phyloP scores from a whole-genome alignment of 2,329 filamentous ascomycete genomes.

The Incumbomyces lentus region DNA sequence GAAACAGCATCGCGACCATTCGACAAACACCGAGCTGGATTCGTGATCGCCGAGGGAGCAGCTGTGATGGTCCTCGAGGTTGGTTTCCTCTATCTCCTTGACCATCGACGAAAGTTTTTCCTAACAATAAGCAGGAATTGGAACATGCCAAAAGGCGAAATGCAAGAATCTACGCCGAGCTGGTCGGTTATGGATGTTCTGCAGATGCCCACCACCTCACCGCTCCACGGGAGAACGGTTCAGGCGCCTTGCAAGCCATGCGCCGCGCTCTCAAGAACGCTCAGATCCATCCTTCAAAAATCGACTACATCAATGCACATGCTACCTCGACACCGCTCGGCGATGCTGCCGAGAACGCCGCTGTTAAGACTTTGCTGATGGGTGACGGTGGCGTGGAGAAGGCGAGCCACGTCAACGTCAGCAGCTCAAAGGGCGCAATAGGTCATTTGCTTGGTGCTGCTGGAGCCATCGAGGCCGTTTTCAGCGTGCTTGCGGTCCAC shows the following conservation, averaged over 20 bases:
- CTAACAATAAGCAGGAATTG: slow-evolving; percentile 47
- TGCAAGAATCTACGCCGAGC: slow-evolving; percentile 76
- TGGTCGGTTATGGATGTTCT: slow-evolving; percentile 80
- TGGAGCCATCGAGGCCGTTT: slow-evolving; percentile 80
- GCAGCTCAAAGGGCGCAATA: slow-evolving; percentile 86
- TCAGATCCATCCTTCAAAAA: slow-evolving; percentile 52
- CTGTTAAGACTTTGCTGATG: slow-evolving; percentile 67
- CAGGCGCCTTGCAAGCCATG: slow-evolving; percentile 78
- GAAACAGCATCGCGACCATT: slow-evolving; percentile 71
- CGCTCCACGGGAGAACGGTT: slow-evolving; percentile 70
- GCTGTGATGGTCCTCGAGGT: slow-evolving; percentile 77
- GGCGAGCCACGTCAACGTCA: slow-evolving; percentile 63
- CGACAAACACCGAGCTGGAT: slow-evolving; percentile 67
- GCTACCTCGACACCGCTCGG: slow-evolving; percentile 81
- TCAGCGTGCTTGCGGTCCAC: slow-evolving; percentile 66
- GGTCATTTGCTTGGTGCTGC: slow-evolving; percentile 88
- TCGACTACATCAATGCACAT: slow-evolving; percentile 94
- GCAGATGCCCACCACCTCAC: slow-evolving; percentile 92
- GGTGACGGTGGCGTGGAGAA: slow-evolving; percentile 56
- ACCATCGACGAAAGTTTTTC: neutral
- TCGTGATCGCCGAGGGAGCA: slow-evolving; percentile 88
- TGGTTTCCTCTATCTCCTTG: slow-evolving; percentile 8
- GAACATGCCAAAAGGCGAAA: slow-evolving; percentile 73
- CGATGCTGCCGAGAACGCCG: slow-evolving; percentile 76
- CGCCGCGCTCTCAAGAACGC: slow-evolving; percentile 67